Base-by-base conservation (phyloP, 2,329 filamentous ascomycete species). In the Lasiodiplodia citricola region DNA sequence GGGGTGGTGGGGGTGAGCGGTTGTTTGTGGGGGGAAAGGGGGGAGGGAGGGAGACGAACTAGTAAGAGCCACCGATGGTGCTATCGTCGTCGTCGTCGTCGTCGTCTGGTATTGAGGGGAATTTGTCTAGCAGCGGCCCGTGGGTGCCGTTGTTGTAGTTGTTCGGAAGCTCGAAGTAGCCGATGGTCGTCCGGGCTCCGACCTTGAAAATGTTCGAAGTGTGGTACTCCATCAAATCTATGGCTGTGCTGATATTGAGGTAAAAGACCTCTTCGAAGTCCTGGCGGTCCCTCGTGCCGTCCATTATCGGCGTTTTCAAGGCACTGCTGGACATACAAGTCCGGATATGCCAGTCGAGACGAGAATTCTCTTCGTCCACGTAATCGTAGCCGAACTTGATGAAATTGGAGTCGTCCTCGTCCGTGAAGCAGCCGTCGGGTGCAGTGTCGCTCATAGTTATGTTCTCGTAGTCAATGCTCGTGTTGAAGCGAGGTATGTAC, bases 101-200 rank as follows among this genome's bases (percentile, higher is more conserved):
- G 35, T 37, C 35, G 35, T 37, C 37, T 16, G n/a, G 8, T 14
- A 44, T 28, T 7, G 28, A 14, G 13, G 37, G 13, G 35, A 16
- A 14, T 41, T 21, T 50, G 13, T 44, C 60, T 18, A 51, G 38
- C 2, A 64, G 38, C 21, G 60, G 60, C 23, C 60, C 60, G 25
- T 16, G 7, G 10, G 10, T n/a, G 10, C 28, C 50, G 41, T 38
- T 3, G 60, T 50, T 64, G 41, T 50, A n/a, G 41, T 64, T 18
- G 41, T 50, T 64, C 13, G 38, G 60, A 4, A 64, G 60, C 50
- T 64, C 60, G 41, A 50, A 64, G 41, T 64, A 64, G n/a, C 60
- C 60, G 18, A 64, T 13, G 10, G 60, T 64, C n/a, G 60, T 64
- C 1, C 31, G 21, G 10, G 50, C 60, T 10, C 38, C 21, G 14